phyloP scores from a whole-genome alignment of 306 rosid genomes.

The Lithocarpus polystachyus region DNA sequence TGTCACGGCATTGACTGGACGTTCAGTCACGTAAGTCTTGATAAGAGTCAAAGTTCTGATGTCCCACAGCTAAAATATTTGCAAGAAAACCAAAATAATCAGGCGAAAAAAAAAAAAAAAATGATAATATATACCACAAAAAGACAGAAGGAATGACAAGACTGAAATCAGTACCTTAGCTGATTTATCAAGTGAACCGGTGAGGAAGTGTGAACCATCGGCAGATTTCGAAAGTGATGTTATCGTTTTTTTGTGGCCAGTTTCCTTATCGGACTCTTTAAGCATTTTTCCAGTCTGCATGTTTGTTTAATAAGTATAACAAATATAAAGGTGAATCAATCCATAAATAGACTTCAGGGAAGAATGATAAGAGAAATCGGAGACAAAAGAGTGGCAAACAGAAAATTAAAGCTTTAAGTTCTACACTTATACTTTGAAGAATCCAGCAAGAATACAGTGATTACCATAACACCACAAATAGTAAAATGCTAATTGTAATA shows the following conservation, averaged over 20 bases:
- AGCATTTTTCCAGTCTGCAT: conserved; percentile 77
- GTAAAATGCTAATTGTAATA: not conserved
- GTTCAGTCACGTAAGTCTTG: conserved; percentile 84
- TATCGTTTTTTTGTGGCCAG: conserved; percentile 71
- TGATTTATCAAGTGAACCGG: conserved; percentile 90
- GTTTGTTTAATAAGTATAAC: not conserved
- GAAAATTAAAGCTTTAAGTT: not conserved
- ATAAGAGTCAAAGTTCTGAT: conserved; percentile 72
- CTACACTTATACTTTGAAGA: not conserved
- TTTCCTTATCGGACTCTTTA: conserved; percentile 70
- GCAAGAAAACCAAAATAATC: not conserved
- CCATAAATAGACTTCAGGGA: not conserved
- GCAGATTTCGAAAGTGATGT: conserved; percentile 70
- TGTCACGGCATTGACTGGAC: conserved; percentile 94
- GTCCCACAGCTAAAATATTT: conserved; percentile 75
- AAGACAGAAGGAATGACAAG: not conserved
- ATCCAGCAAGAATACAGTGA: not conserved
- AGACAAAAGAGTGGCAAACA: not conserved
- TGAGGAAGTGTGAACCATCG: conserved; percentile 76
- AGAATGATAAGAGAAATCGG: not conserved
- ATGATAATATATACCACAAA: not conserved
- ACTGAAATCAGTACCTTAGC: conserved; percentile 52
- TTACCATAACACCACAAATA: not conserved
- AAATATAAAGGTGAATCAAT: not conserved
- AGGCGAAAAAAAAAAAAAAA: not conserved